Evolutionary conservation across 768 basidiomycete species (phyloP).

Genomic region (Lepiota brunneoincarnata): DNA sequence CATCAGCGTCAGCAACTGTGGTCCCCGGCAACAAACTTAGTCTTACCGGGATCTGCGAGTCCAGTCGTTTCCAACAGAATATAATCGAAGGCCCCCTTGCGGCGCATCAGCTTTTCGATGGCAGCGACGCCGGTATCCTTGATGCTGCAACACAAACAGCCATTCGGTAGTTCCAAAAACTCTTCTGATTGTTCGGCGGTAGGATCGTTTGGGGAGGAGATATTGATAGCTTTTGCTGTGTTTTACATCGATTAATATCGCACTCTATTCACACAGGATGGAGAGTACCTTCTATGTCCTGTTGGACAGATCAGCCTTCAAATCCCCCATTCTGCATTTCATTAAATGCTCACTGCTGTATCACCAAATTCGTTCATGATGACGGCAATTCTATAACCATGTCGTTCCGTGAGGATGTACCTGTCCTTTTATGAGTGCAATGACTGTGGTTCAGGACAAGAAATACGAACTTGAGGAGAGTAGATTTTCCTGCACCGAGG

Average conservation of each 20-base stretch:
- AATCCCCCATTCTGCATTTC: conserved; percentile 1
- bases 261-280: neutral
- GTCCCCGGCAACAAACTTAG: neutral
- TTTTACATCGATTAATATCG: neutral
- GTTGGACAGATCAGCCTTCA: conserved; percentile 8
- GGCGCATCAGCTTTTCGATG: conserved; percentile 87
- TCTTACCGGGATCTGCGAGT: conserved; percentile 86
- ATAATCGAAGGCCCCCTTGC: conserved; percentile 89
- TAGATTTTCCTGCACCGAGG: conserved; percentile 93
- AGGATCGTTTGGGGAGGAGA: conserved; percentile 65
- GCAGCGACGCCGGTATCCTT: conserved; percentile 92
- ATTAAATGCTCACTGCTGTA: conserved; percentile 65
- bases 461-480: conserved; percentile 70
- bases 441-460: neutral
- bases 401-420: conserved; percentile 87
- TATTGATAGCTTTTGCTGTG: conserved; percentile 82
- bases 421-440: conserved; percentile 27
- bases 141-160: conserved; percentile 98
- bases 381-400: conserved; percentile 95
- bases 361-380: conserved; percentile 99
- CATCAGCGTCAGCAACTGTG: neutral
- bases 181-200: conserved; percentile 71
- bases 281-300: conserved; percentile 88
- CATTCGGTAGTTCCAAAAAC: conserved; percentile 91
- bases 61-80: conserved; percentile 96